Evolutionary conservation across 495 filamentous ascomycete species (phyloP).

Genomic region (Sphaerosporella brunnea): DNA sequence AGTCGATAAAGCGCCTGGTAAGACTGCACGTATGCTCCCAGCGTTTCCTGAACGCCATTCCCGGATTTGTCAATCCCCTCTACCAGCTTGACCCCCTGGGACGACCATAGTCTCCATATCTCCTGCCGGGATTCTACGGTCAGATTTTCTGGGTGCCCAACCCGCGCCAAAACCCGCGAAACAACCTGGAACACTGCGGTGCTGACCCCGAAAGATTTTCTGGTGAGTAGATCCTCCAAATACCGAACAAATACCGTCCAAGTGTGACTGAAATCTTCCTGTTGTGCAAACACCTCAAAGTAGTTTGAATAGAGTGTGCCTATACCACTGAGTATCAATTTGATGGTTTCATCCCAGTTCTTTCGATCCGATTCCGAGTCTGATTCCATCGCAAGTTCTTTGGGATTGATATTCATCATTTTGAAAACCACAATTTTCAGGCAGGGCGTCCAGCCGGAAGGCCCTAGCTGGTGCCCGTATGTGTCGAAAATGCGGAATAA

Average conservation of each 20-base stretch:
- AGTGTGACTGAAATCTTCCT: slow-evolving; percentile 29
- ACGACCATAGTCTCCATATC: slow-evolving; percentile 54
- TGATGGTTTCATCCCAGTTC: slow-evolving; percentile 26
- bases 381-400: slow-evolving; percentile 11
- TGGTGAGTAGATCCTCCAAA: slow-evolving; percentile 41
- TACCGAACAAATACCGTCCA: slow-evolving; percentile 54
- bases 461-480: slow-evolving; percentile 61
- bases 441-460: slow-evolving; percentile 68
- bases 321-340: slow-evolving; percentile 25
- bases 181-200: slow-evolving; percentile 53
- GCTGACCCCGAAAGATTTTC: slow-evolving; percentile 48
- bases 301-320: slow-evolving; percentile 27
- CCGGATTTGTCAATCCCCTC: slow-evolving; percentile 14
- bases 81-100: slow-evolving; percentile 23
- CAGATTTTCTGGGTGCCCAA: slow-evolving; percentile 31
- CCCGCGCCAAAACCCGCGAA: slow-evolving; percentile 45
- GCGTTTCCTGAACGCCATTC: slow-evolving; percentile 28
- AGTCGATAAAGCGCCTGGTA: slow-evolving; percentile 66
- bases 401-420: slow-evolving; percentile 41
- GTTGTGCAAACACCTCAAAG: slow-evolving; percentile 25
- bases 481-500: slow-evolving; percentile 82
- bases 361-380: slow-evolving; percentile 15
- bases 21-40: slow-evolving; percentile 54
- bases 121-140: slow-evolving; percentile 40
- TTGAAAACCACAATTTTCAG: slow-evolving; percentile 61